Percentiles rank a stretch among this genome's conserved stretches.
Evolutionary conservation across 1,284 basidiomycete genomes (phyloP).

Genomic region (Neolentinus lepideus): DNA sequence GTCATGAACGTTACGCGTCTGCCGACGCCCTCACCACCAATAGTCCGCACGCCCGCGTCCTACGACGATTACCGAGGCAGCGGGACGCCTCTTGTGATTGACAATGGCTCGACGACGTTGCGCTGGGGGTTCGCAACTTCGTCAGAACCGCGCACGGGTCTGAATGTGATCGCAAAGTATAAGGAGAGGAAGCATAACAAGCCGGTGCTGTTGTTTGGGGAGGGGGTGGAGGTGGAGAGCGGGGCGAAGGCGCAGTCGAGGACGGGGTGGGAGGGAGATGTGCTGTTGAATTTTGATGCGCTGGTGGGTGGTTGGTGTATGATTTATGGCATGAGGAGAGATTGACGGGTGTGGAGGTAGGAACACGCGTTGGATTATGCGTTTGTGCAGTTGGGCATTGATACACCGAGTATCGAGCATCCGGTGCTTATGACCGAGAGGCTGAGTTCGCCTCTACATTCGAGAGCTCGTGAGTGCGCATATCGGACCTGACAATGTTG

Average conservation of each 20-base stretch:
- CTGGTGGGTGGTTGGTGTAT: constrained; percentile 60
- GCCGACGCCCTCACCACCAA: neutral
- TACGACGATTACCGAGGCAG: constrained; percentile 24
- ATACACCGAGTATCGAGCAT: constrained; percentile 75
- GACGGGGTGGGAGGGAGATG: constrained; percentile 86
- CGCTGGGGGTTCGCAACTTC: constrained; percentile 82
- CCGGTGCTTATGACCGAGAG: constrained; percentile 95
- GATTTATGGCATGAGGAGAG: constrained; percentile 4
- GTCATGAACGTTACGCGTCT: neutral
- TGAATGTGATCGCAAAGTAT: constrained; percentile 79
- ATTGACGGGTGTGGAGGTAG: constrained; percentile 40
- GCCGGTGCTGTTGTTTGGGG: constrained; percentile 78
- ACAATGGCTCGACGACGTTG: constrained; percentile 86
- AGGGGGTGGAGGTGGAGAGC: constrained; percentile 78
- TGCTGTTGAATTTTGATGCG: constrained; percentile 84
- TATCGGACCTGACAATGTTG: neutral
- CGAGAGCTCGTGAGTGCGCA: constrained; percentile 63
- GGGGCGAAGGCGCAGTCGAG: constrained; percentile 72
- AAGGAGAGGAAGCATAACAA: constrained; percentile 83
- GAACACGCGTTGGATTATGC: constrained; percentile 94
- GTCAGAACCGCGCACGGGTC: constrained; percentile 44
- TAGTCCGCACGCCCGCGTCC: neutral
- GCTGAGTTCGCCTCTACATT: constrained; percentile 85
- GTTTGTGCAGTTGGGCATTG: constrained; percentile 83
- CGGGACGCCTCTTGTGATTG: constrained; percentile 75